These are phyloP conservation scores for Tulasnella sp. DNA, from an alignment of 768 basidiomycete genomes.

Conservation along the genomic window DNA sequence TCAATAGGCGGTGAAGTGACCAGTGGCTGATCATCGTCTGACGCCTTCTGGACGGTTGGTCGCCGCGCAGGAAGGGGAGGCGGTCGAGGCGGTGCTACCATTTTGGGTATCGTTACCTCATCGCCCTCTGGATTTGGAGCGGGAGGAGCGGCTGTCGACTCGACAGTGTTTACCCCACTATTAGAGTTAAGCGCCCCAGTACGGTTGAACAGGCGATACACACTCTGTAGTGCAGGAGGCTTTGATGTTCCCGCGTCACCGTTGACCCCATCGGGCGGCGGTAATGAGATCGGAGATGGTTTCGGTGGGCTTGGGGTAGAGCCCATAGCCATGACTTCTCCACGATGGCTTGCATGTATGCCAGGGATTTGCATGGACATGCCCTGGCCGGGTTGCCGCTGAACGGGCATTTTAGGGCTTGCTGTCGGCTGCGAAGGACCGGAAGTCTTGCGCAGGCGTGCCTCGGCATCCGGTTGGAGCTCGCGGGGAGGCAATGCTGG, in stretches of 20 bases:
- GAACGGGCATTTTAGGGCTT: constrained; percentile 35
- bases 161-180: neutral
- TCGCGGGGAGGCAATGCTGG: neutral
- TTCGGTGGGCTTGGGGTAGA: constrained; percentile 42
- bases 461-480: neutral
- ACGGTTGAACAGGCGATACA: constrained; percentile 64
- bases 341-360: constrained; percentile 75
- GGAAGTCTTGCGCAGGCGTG: neutral
- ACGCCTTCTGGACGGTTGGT: neutral
- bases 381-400: constrained; percentile 51
- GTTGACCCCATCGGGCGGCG: constrained; percentile 27
- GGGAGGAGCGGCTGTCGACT: neutral
- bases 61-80: neutral
- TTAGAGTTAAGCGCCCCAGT: neutral
- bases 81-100: neutral
- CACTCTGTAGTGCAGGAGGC: constrained; percentile 43
- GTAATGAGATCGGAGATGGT: neutral
- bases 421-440: neutral
- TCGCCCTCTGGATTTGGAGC: neutral
- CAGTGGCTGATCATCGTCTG: neutral
- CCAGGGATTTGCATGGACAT: constrained; percentile 81
- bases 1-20: neutral
- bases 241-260: constrained; percentile 33
- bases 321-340: constrained; percentile 78
- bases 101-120: neutral